Percentiles rank a stretch among this genome's conserved stretches.
Evolutionary conservation across 257 asterid genomes (phyloP).

Genomic region (Catharanthus roseus): DNA sequence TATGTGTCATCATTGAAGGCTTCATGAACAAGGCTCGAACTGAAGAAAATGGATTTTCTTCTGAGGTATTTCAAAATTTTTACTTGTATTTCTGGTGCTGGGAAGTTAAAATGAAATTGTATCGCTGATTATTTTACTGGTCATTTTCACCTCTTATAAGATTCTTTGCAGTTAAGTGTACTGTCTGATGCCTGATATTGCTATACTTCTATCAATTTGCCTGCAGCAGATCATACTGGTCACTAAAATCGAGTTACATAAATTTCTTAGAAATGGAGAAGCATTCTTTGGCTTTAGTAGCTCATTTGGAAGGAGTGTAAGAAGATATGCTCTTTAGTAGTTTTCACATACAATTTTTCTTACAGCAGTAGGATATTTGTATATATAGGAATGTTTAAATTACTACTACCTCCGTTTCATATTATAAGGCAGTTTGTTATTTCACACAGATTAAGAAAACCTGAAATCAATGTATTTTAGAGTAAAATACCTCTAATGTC

Average conservation of each 20-base stretch:
- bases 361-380: background rate
- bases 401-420: too few relatives aligned
- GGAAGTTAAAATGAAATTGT: background rate
- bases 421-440: too few relatives aligned
- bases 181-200: background rate
- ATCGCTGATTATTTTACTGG: background rate
- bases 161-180: background rate
- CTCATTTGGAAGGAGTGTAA: background rate
- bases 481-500: too few relatives aligned
- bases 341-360: background rate
- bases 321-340: background rate
- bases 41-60: slow-evolving; percentile 58
- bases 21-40: slow-evolving; percentile 57
- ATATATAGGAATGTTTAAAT: background rate
- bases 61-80: slow-evolving; percentile 42
- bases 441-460: too few relatives aligned
- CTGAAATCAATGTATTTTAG: too few relatives aligned
- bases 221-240: background rate
- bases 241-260: background rate
- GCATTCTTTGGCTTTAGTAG: background rate
- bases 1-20: slow-evolving; percentile 47
- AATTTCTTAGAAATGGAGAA: background rate
- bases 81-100: background rate
- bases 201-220: background rate
- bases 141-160: background rate